Conservation (phyloP, 139 green algal genomes). For the Gonium pectorale region DNA sequence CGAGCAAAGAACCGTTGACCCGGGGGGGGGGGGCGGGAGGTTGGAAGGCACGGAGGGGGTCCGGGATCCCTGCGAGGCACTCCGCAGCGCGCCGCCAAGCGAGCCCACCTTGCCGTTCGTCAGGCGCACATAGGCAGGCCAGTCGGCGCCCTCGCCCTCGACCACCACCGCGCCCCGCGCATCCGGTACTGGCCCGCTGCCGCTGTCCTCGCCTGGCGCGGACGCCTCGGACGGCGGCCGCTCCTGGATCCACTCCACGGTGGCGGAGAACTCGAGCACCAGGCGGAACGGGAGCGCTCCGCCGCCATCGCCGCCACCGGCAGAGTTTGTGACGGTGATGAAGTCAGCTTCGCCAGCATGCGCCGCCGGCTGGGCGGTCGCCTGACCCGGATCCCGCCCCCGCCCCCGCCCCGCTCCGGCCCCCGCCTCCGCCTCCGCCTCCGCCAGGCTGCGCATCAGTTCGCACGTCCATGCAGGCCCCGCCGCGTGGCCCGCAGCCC, state of each 20-base stretch:
- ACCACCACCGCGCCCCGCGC: neutral
- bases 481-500: constrained; percentile 26
- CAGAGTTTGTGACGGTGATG: too few relatives aligned
- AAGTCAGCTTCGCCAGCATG: too few relatives aligned
- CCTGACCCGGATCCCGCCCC: too few relatives aligned
- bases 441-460: neutral
- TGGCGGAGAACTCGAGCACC: constrained; percentile 7
- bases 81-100: neutral
- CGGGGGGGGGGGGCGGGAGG: too few relatives aligned
- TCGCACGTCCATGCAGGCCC: constrained; percentile 29
- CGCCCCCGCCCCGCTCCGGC: neutral
- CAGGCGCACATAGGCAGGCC: constrained; percentile 6
- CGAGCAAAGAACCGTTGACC: too few relatives aligned
- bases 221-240: neutral
- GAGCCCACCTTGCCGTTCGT: constrained; percentile 27
- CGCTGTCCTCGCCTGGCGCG: neutral
- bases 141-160: neutral
- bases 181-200: neutral
- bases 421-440: neutral
- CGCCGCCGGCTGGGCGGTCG: too few relatives aligned
- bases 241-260: neutral
- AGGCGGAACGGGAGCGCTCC: neutral
- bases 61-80: too few relatives aligned
- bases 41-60: too few relatives aligned
- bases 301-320: too few relatives aligned